Conservation (phyloP, 2,329 filamentous ascomycete genomes). For the Phialemoniopsis sp. region DNA sequence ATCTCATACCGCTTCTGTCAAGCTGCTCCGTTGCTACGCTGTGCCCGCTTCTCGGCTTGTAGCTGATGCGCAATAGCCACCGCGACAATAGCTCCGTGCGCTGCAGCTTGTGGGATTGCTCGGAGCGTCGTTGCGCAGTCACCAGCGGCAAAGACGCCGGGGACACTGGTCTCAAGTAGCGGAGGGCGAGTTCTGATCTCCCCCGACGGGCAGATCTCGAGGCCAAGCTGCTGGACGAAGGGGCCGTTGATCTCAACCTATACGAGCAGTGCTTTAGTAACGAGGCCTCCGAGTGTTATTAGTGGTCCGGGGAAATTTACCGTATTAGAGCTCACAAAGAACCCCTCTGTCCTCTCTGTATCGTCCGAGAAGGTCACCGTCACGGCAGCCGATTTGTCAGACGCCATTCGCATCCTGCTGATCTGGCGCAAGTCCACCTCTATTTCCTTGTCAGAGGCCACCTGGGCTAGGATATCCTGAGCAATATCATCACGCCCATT, state of each 20-base stretch:
- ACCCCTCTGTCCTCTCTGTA: slow-evolving; percentile 26
- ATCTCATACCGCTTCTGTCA: too few species aligned
- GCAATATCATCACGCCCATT: too few species aligned
- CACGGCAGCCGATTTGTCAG: slow-evolving; percentile 18
- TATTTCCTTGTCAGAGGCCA: too few species aligned
- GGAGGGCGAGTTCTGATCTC: slow-evolving; percentile 37
- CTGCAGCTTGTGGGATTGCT: slow-evolving; percentile 19
- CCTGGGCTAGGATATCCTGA: too few species aligned
- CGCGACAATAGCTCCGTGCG: neutral
- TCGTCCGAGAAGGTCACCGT: slow-evolving; percentile 35
- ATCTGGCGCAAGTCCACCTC: slow-evolving; percentile 13
- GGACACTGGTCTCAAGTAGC: slow-evolving; percentile 43
- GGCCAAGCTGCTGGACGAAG: slow-evolving; percentile 36
- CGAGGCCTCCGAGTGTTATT: slow-evolving; percentile 22
- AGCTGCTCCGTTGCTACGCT: too few species aligned
- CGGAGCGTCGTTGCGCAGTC: slow-evolving; percentile 34
- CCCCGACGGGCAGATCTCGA: slow-evolving; percentile 34
- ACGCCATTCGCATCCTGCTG: slow-evolving; percentile 20
- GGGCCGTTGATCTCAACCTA: slow-evolving; percentile 29
- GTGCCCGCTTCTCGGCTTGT: slow-evolving; percentile 13
- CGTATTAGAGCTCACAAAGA: slow-evolving; percentile 19
- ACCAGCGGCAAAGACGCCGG: slow-evolving; percentile 49
- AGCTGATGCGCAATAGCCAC: neutral
- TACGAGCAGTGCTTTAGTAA: too few species aligned
- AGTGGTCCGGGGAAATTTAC: slow-evolving; percentile 9